These are phyloP conservation scores for Lepiota venenata DNA, from an alignment of 768 basidiomycete species.

Conservation along the genomic window DNA sequence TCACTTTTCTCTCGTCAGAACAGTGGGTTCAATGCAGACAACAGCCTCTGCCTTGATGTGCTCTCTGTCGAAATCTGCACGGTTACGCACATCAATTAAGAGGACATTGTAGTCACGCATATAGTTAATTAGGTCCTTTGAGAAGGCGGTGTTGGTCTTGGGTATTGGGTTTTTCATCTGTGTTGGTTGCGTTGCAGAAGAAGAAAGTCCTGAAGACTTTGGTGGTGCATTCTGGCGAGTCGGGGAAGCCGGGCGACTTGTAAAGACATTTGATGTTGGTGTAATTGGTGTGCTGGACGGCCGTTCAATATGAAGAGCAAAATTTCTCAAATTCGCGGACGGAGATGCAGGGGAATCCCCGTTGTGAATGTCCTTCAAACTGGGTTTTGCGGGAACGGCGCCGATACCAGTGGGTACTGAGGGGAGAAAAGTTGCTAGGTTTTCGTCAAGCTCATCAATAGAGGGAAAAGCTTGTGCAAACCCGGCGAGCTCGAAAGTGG, in stretches of 20 bases:
- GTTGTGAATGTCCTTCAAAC: conserved; percentile 19
- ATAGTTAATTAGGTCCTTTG: conserved; percentile 58
- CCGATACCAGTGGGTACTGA: conserved; percentile 42
- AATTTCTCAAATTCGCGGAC: conserved; percentile 31
- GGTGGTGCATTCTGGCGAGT: conserved; percentile 22
- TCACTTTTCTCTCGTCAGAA: conserved; percentile 68
- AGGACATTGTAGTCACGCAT: conserved; percentile 59
- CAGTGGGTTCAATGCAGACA: conserved; percentile 83
- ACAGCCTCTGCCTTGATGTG: conserved; percentile 67
- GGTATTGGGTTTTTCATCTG: conserved; percentile 40
- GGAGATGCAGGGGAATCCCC: conserved; percentile 27
- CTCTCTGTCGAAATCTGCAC: conserved; percentile 72
- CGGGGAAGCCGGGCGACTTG: conserved; percentile 65
- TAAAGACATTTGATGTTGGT: conserved; percentile 49
- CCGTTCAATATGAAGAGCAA: conserved; percentile 43
- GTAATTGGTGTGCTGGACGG: conserved; percentile 73
- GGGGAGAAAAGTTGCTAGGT: conserved; percentile 43
- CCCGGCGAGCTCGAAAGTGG: conserved; percentile 40
- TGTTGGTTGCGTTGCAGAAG: conserved; percentile 32
- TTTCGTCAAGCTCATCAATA: conserved; percentile 72
- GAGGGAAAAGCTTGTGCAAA: conserved; percentile 72
- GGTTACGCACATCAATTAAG: conserved; percentile 78
- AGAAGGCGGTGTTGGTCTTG: conserved; percentile 53
- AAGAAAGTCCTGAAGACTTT: conserved; percentile 33
- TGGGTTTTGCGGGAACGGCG: conserved; percentile 22